Percentiles rank a stretch among this genome's conserved stretches.
Conservation (phyloP, 805 yeast genomes). For the Maudiozyma bulderi region DNA sequence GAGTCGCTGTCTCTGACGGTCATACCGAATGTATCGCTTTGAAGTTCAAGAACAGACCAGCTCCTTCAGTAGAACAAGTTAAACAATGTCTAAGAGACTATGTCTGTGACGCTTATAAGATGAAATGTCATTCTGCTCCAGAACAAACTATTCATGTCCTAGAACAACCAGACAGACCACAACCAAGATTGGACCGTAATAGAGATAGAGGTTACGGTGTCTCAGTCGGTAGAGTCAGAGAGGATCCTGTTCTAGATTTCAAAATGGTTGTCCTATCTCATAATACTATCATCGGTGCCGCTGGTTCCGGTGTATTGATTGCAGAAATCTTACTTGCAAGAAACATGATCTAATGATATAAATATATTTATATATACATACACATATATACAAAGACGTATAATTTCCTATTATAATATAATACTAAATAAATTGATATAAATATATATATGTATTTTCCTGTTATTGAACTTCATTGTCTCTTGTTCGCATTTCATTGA, state of each 20-base stretch:
- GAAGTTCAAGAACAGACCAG: slow-evolving; percentile 69
- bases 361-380: neutral
- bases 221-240: slow-evolving; percentile 88
- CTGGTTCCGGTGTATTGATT: slow-evolving; percentile 94
- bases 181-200: slow-evolving; percentile 93
- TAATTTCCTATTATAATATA: neutral
- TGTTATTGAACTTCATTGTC: too few relatives aligned
- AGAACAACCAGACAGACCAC: slow-evolving; percentile 90
- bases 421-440: too few relatives aligned
- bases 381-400: neutral
- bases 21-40: slow-evolving; percentile 93
- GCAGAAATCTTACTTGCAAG: slow-evolving; percentile 83
- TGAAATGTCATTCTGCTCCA: slow-evolving; percentile 90
- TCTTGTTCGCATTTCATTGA: too few relatives aligned
- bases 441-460: too few relatives aligned
- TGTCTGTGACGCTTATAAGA: slow-evolving; percentile 68
- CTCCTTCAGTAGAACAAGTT: slow-evolving; percentile 77
- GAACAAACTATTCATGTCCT: slow-evolving; percentile 83
- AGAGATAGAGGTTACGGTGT: slow-evolving; percentile 92
- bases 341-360: slow-evolving; percentile 47
- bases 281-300: slow-evolving; percentile 96
- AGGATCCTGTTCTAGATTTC: slow-evolving; percentile 84
- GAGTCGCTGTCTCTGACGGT: slow-evolving; percentile 96
- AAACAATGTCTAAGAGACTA: slow-evolving; percentile 62
- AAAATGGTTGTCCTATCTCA: slow-evolving; percentile 97